phyloP scores from a whole-genome alignment of 495 filamentous ascomycete species.

The Talaromyces liani region DNA sequence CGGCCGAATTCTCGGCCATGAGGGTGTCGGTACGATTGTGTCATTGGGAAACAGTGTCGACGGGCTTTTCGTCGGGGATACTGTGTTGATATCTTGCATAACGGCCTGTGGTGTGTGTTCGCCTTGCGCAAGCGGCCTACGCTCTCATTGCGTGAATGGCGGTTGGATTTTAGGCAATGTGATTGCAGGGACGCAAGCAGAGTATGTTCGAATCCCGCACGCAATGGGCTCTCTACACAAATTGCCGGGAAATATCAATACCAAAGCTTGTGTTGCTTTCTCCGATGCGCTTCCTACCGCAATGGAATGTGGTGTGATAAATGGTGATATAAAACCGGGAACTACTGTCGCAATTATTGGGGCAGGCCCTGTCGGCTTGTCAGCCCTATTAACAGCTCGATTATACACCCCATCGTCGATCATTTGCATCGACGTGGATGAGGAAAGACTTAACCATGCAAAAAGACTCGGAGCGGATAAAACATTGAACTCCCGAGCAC shows the following conservation, averaged over 20 bases:
- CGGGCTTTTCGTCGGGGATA: conserved; percentile 33
- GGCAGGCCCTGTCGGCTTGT: conserved; percentile 42
- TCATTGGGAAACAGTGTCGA: conserved; percentile 54
- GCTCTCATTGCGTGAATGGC: conserved; percentile 30
- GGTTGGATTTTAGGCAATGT: conserved; percentile 37
- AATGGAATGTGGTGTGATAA: conserved; percentile 41
- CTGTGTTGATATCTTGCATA: conserved; percentile 35
- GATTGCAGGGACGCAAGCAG: conserved; percentile 44
- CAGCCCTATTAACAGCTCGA: conserved; percentile 35
- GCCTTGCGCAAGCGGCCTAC: conserved; percentile 27
- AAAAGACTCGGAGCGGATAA: conserved; percentile 34
- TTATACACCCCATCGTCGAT: conserved; percentile 33
- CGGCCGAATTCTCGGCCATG: conserved; percentile 78
- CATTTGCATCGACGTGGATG: conserved; percentile 34
- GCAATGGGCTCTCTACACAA: conserved; percentile 32
- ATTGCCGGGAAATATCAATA: conserved; percentile 29
- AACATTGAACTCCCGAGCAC: conserved; percentile 16
- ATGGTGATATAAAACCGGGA: conserved; percentile 31
- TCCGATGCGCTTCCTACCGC: conserved; percentile 41
- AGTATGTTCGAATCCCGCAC: conserved; percentile 42
- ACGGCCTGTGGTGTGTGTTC: conserved; percentile 28
- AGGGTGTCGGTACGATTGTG: conserved; percentile 70
- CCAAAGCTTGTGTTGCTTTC: conserved; percentile 29
- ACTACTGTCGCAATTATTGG: conserved; percentile 39
- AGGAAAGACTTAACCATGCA: conserved; percentile 32